Evolutionary conservation across 2,329 filamentous ascomycete genomes (phyloP).

Genomic region (Ilyonectria destructans): DNA sequence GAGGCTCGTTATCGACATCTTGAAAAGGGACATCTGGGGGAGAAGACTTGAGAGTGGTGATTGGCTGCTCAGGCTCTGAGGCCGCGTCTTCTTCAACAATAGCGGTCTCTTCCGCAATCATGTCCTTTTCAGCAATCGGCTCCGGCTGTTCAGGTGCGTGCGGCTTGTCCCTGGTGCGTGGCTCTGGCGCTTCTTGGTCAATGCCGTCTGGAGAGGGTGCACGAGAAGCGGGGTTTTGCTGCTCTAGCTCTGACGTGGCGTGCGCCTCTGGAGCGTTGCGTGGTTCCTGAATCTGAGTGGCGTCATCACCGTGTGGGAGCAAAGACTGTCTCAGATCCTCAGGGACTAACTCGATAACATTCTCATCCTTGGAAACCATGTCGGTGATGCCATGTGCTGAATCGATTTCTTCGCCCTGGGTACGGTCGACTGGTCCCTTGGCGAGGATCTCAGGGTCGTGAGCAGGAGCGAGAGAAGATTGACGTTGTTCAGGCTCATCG

Average conservation of each 20-base stretch:
- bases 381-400: not conserved
- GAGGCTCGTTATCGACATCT: not conserved
- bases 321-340: not conserved
- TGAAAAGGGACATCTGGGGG: not conserved
- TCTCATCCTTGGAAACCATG: not conserved
- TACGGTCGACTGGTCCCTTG: not conserved
- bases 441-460: not conserved
- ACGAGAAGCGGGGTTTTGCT: not conserved
- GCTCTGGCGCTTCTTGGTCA: not conserved
- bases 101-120: conserved; percentile 11
- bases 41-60: not conserved
- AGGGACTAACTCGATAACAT: not conserved
- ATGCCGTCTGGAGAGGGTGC: not conserved
- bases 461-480: not conserved
- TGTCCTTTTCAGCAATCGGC: not conserved
- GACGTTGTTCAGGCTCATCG: not conserved
- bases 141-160: not conserved
- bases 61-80: conserved; percentile 6
- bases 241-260: not conserved
- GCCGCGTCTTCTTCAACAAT: not conserved
- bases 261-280: not conserved
- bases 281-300: not conserved
- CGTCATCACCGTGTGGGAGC: not conserved
- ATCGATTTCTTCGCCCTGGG: not conserved
- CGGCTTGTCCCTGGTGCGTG: not conserved